Percentiles rank a stretch among this genome's conserved stretches.
Evolutionary conservation across 1,284 basidiomycete species (phyloP).

Genomic region (Leccinum pallidistipes): DNA sequence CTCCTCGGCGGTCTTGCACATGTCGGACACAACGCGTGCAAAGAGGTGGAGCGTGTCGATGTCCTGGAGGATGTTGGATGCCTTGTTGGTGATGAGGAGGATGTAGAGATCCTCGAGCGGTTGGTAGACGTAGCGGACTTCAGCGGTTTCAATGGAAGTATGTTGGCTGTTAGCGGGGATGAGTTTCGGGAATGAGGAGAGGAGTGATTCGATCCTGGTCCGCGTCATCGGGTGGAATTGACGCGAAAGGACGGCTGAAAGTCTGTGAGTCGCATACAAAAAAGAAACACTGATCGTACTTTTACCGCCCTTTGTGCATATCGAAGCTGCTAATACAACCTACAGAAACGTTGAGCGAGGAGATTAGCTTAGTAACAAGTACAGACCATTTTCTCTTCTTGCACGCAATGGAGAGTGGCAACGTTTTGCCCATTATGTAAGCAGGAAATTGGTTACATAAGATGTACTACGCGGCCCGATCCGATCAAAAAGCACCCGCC

Average conservation of each 20-base stretch:
- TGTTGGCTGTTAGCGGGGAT: constrained; percentile 57
- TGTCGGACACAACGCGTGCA: constrained; percentile 90
- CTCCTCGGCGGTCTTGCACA: constrained; percentile 87
- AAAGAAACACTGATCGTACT: constrained; percentile 46
- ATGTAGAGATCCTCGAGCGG: constrained; percentile 98
- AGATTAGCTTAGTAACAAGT: too few species aligned
- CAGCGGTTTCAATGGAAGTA: constrained; percentile 90
- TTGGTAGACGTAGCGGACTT: constrained; percentile 98
- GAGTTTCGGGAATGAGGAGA: constrained; percentile 94
- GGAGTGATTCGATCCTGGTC: constrained; percentile 79
- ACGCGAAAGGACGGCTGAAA: constrained; percentile 88
- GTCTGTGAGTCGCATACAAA: neutral
- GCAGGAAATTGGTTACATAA: too few species aligned
- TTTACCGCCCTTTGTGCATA: constrained; percentile 93
- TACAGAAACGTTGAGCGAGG: neutral
- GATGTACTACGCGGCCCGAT: too few species aligned
- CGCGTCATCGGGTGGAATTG: constrained; percentile 73
- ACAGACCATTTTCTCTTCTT: too few species aligned
- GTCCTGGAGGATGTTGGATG: constrained; percentile 97
- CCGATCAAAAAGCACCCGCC: too few species aligned
- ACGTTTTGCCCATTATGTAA: too few species aligned
- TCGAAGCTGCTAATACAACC: constrained; percentile 92
- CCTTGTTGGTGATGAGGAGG: constrained; percentile 97
- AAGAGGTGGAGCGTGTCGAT: constrained; percentile 96
- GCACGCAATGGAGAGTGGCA: too few species aligned